Evolutionary conservation across 495 filamentous ascomycete genomes (phyloP), one percentile per base, ranked within the genome.

Genomic region (Talaromyces liani): DNA sequence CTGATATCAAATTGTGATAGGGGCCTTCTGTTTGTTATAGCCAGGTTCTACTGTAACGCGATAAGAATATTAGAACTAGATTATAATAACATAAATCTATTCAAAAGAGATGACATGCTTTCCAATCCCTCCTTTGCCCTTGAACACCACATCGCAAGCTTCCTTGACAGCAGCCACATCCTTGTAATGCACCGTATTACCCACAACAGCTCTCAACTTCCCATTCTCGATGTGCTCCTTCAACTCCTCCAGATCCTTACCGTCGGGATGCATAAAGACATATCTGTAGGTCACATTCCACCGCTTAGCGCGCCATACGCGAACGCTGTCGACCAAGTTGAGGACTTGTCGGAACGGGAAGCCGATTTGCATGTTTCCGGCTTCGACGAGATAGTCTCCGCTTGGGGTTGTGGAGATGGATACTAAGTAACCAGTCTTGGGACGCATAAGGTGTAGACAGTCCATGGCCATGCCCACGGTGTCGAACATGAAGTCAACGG

Each of bases 231-330:
- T 67, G 63, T 82, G 62, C 57, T 65, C 66, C 45, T 79, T 75
- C 29, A 83, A 73, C 45, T 75, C 63, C 65, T 67, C 69, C 61
- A 85, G 68, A 49, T 82, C 72, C 29, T 62, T 63, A 25, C 79
- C 70, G 60, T 68, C 68, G 3, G 79, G 72, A 27, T 73, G 57
- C 71, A 83, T 78, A 45, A 84, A 73, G 56, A 81, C 80, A 39
- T 80, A 85, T 8, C 68, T 16, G 47, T 70, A 70, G 34, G 68
- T 70, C 25, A 84, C 72, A 69, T 66, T 64, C 22, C 41, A 33
- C 3, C 41, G 27, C 14, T 39, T 47, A 2, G 60, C 41, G 7
- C 60, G 60, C 60, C 60, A 62, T 9, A 29, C 27, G 9, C 45
- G 41, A n/a, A 54, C 27, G 10, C 39, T 49, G 22, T 62, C 60